Conservation (phyloP, 1,139 yeast species). For the Arxiozyma heterogenica region DNA sequence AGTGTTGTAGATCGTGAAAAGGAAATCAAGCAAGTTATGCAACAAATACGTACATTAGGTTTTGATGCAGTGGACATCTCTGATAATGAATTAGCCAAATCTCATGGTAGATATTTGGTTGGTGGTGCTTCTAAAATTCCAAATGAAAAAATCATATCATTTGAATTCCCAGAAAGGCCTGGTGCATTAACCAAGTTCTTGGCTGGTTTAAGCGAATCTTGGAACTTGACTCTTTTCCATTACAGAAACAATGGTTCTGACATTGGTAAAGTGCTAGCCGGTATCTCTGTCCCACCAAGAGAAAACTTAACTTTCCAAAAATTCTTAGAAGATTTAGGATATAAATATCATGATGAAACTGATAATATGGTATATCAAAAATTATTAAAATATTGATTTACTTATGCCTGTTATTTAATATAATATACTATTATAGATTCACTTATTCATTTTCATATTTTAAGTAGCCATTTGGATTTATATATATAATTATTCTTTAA, state of each 20-base stretch:
- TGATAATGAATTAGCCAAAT: conserved; percentile 86
- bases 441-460: background rate
- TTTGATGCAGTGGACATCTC: conserved; percentile 77
- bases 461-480: background rate
- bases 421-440: too few relatives aligned
- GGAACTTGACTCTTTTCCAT: conserved; percentile 93
- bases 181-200: conserved; percentile 83
- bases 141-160: conserved; percentile 69
- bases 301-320: conserved; percentile 56
- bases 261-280: conserved; percentile 85
- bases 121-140: conserved; percentile 72
- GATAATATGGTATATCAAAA: conserved; percentile 73
- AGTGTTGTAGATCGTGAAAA: conserved; percentile 64
- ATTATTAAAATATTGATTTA: conserved; percentile 41
- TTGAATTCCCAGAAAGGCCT: conserved; percentile 96
- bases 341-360: conserved; percentile 72
- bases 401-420: background rate
- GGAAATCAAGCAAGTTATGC: conserved; percentile 41
- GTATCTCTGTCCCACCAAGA: conserved; percentile 70
- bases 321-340: conserved; percentile 65
- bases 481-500: too few relatives aligned
- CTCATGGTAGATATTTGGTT: conserved; percentile 90
- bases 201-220: conserved; percentile 57
- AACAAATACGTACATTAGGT: conserved; percentile 38
- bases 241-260: conserved; percentile 96